phyloP scores from a whole-genome alignment of 192 early-diverging fungal species.

The Coemansia sp. region DNA sequence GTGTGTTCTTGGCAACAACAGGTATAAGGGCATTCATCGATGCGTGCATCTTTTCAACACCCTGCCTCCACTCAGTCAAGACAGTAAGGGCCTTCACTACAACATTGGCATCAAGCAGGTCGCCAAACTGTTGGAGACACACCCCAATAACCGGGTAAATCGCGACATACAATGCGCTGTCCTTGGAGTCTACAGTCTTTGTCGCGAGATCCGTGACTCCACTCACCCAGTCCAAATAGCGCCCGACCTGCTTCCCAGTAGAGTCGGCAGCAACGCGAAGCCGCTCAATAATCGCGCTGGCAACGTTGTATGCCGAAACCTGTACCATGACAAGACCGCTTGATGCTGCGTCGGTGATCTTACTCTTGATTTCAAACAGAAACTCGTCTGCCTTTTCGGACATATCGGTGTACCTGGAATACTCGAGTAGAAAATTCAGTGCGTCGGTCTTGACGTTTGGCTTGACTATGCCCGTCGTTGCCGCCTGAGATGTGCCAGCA shows the following conservation, averaged over 20 bases:
- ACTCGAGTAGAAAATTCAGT: conserved; percentile 32
- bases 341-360: conserved; percentile 14
- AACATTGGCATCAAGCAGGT: conserved; percentile 9
- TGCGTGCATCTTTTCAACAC: conserved; percentile 1
- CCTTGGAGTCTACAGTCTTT: conserved; percentile 7
- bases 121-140: conserved; percentile 26
- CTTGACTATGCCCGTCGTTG: conserved; percentile 33
- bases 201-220: conserved; percentile 17
- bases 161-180: conserved; percentile 16
- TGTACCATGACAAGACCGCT: conserved; percentile 39
- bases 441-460: conserved; percentile 47
- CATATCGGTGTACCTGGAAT: conserved; percentile 11
- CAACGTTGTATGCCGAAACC: conserved; percentile 17
- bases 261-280: conserved; percentile 19
- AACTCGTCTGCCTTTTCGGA: conserved; percentile 22
- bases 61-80: conserved; percentile 18
- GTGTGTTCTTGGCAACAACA: conserved; percentile 20
- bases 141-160: conserved; percentile 21
- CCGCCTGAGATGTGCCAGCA: conserved; percentile 31
- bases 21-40: conserved; percentile 18
- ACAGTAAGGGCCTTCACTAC: conserved; percentile 6
- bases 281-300: conserved; percentile 14
- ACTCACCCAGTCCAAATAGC: conserved; percentile 21
- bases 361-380: conserved; percentile 15
- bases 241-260: conserved; percentile 7